Conservation (phyloP, 2,329 filamentous ascomycete genomes). For the Drechslerella stenobrocha region DNA sequence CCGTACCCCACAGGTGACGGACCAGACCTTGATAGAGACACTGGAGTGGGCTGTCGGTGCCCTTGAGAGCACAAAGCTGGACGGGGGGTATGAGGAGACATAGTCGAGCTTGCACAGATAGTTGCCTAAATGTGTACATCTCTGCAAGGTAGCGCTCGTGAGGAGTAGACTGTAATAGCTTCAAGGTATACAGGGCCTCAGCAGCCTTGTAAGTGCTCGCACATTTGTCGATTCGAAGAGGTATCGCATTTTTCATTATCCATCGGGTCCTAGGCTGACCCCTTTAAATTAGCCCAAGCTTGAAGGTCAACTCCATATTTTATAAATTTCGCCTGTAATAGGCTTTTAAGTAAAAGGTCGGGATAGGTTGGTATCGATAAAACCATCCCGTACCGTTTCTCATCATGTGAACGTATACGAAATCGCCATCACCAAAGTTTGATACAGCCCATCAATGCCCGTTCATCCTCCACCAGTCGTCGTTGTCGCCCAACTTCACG, state of each 20-base stretch:
- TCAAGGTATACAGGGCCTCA: too few species aligned
- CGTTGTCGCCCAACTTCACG: constrained; percentile 10
- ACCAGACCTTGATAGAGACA: constrained; percentile 65
- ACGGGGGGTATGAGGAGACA: neutral
- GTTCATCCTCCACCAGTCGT: constrained; percentile 15
- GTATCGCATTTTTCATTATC: too few species aligned
- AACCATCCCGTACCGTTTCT: constrained; percentile 39
- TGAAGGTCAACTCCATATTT: too few species aligned
- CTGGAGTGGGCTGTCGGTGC: constrained; percentile 68
- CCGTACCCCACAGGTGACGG: constrained; percentile 60
- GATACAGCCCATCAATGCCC: neutral
- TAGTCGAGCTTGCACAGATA: neutral
- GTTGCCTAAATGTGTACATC: neutral
- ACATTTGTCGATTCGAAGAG: neutral
- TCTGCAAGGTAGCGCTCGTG: too few species aligned
- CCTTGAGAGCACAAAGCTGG: constrained; percentile 5
- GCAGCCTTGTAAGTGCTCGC: neutral
- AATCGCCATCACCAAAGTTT: neutral
- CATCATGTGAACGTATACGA: neutral
- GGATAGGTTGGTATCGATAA: constrained; percentile 49
- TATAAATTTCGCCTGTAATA: constrained; percentile 17
- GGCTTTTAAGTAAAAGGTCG: constrained; percentile 3
- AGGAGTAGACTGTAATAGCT: too few species aligned
- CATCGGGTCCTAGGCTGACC: too few species aligned
- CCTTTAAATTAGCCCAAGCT: too few species aligned